Percentiles rank a stretch among this genome's conserved stretches.
phyloP scores from a whole-genome alignment of 192 early-diverging fungal genomes.

The Thoreauomyces humboldtii region DNA sequence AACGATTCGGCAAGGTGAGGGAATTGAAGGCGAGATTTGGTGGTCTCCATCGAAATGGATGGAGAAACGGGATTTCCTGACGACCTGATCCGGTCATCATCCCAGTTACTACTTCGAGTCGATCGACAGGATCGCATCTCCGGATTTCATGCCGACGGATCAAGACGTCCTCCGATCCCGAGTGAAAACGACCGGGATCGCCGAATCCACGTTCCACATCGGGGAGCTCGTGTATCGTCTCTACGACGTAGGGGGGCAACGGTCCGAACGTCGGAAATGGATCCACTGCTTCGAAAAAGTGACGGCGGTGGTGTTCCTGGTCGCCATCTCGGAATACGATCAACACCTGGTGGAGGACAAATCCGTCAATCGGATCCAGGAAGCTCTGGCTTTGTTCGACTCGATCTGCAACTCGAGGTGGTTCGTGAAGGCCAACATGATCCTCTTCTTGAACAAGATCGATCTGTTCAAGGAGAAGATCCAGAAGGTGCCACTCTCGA shows the following conservation, averaged over 20 bases:
- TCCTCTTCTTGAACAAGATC: slow-evolving; percentile 98
- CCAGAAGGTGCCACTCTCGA: slow-evolving; percentile 69
- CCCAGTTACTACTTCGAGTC: slow-evolving; percentile 86
- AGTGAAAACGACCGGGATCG: slow-evolving; percentile 96
- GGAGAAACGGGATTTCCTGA: no score
- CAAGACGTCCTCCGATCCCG: slow-evolving; percentile 95
- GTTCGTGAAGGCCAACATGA: slow-evolving; percentile 96
- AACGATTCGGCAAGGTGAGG: slow-evolving; percentile 94
- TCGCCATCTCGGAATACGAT: slow-evolving; percentile 96
- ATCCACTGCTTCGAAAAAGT: slow-evolving; percentile 98
- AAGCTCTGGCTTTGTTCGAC: slow-evolving; percentile 93
- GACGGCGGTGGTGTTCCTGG: slow-evolving; percentile 91
- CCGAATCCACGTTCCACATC: slow-evolving; percentile 88
- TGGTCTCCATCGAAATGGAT: slow-evolving; percentile 85
- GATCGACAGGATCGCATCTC: slow-evolving; percentile 76
- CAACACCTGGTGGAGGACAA: slow-evolving; percentile 94
- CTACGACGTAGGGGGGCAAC: slow-evolving; percentile 97
- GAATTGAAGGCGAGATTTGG: slow-evolving; percentile 54
- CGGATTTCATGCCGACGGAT: slow-evolving; percentile 83
- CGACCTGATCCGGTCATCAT: no score
- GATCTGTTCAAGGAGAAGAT: slow-evolving; percentile 93
- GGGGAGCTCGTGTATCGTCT: slow-evolving; percentile 90
- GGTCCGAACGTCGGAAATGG: slow-evolving; percentile 98
- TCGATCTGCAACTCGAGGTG: slow-evolving; percentile 96
- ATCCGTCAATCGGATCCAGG: slow-evolving; percentile 93